phyloP scores from a whole-genome alignment of 2,329 filamentous ascomycete species.

The Triangularia setosa region DNA sequence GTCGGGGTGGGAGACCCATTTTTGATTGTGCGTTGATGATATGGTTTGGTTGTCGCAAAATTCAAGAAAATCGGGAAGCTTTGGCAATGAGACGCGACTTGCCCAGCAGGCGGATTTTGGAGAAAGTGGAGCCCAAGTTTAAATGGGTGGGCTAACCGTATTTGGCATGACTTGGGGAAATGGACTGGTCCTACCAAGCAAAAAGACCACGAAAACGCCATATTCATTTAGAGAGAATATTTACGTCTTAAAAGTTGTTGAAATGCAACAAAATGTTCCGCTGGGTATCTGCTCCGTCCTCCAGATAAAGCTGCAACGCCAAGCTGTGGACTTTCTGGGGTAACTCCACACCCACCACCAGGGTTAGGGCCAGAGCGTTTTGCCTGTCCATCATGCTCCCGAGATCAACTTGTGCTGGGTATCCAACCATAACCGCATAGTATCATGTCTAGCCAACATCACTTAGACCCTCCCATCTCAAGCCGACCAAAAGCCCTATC shows the following conservation, averaged over 20 bases:
- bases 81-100: not conserved
- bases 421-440: too few species aligned
- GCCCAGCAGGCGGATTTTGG: not conserved
- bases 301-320: not conserved
- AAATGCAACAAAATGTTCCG: too few species aligned
- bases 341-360: not conserved
- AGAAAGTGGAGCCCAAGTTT: not conserved
- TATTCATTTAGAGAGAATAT: not conserved
- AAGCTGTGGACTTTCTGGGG: not conserved
- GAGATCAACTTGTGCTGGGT: not conserved
- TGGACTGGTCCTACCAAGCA: too few species aligned
- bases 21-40: constrained; percentile 32
- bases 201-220: not conserved
- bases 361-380: not conserved
- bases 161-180: too few species aligned
- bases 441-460: not conserved
- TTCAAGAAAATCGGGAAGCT: not conserved
- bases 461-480: constrained; percentile 17
- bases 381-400: not conserved
- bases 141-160: not conserved
- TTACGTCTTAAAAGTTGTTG: not conserved
- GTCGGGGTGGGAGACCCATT: constrained; percentile 39
- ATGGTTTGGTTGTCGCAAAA: not conserved
- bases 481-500: constrained; percentile 55
- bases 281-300: not conserved